A percentile compares a stretch with the other conserved stretches of the same genome.
These are phyloP conservation scores for Suhomyces wounanorum DNA, from an alignment of 1,139 yeast genomes.

Conservation along the genomic window DNA sequence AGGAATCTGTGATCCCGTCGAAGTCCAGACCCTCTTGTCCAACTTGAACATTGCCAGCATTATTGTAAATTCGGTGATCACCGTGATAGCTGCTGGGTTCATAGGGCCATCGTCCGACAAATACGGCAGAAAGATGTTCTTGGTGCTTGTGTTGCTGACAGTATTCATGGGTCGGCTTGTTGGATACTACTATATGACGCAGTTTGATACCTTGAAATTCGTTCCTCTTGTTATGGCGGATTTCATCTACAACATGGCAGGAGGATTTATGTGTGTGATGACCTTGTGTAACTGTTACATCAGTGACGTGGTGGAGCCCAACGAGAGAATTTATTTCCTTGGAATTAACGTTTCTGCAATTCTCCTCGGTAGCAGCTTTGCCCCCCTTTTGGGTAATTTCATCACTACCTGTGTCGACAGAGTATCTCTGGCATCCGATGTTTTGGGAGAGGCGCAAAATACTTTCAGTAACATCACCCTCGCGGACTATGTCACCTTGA, in stretches of 20 bases:
- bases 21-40: slow-evolving; percentile 39
- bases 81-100: slow-evolving; percentile 45
- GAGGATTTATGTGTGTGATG: slow-evolving; percentile 52
- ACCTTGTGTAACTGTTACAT: slow-evolving; percentile 62
- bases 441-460: neutral
- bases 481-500: slow-evolving; percentile 33
- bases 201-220: slow-evolving; percentile 33
- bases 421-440: neutral
- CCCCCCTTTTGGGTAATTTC: slow-evolving; percentile 62
- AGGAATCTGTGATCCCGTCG: slow-evolving; percentile 31
- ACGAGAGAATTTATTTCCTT: slow-evolving; percentile 53
- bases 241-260: slow-evolving; percentile 51
- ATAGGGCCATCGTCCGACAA: slow-evolving; percentile 66
- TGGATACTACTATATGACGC: slow-evolving; percentile 32
- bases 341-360: slow-evolving; percentile 60
- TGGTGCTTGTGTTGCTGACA: slow-evolving; percentile 31
- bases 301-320: slow-evolving; percentile 62
- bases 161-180: slow-evolving; percentile 29
- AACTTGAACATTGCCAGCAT: slow-evolving; percentile 36
- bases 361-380: slow-evolving; percentile 62
- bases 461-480: slow-evolving; percentile 7
- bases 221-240: slow-evolving; percentile 37
- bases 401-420: slow-evolving; percentile 7
- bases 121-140: slow-evolving; percentile 56
- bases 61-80: slow-evolving; percentile 30